phyloP scores from a whole-genome alignment of 2,329 filamentous ascomycete genomes.

The Pseudogymnoascus sp. region DNA sequence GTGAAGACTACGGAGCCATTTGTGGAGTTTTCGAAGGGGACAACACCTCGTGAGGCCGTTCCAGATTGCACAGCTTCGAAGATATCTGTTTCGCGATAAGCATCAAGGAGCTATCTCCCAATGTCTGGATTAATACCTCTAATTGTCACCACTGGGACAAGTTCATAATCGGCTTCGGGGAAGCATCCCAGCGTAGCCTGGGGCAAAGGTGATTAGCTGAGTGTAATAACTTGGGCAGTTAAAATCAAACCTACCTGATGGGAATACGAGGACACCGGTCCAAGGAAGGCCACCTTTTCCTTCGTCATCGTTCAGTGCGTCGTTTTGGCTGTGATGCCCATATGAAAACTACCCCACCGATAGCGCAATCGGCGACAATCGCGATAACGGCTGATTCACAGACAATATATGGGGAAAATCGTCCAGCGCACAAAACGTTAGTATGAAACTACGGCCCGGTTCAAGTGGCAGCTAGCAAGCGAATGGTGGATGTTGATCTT shows the following conservation, averaged over 20 bases:
- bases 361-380: conserved; percentile 5
- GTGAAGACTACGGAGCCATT: conserved; percentile 90
- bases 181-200: conserved; percentile 51
- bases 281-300: conserved; percentile 49
- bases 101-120: conserved; percentile 11
- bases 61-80: conserved; percentile 70
- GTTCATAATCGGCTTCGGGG: conserved; percentile 29
- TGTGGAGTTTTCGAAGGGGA: conserved; percentile 93
- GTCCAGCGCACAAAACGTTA: not conserved
- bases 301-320: conserved; percentile 3
- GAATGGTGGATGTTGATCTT: conserved; percentile 1
- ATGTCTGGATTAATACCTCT: conserved; percentile 25
- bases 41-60: conserved; percentile 64
- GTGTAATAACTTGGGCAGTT: too few relatives aligned
- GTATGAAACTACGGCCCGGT: not conserved
- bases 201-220: conserved; percentile 23
- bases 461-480: not conserved
- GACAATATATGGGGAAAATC: not conserved
- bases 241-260: conserved; percentile 49
- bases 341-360: conserved; percentile 10
- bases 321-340: conserved; percentile 7
- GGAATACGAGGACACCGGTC: conserved; percentile 60
- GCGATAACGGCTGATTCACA: conserved; percentile 1
- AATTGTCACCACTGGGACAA: conserved; percentile 40
- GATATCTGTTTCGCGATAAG: conserved; percentile 49